These are phyloP conservation scores for Mortierella sp. DNA, from an alignment of 371 early-diverging fungal genomes.

Conservation along the genomic window DNA sequence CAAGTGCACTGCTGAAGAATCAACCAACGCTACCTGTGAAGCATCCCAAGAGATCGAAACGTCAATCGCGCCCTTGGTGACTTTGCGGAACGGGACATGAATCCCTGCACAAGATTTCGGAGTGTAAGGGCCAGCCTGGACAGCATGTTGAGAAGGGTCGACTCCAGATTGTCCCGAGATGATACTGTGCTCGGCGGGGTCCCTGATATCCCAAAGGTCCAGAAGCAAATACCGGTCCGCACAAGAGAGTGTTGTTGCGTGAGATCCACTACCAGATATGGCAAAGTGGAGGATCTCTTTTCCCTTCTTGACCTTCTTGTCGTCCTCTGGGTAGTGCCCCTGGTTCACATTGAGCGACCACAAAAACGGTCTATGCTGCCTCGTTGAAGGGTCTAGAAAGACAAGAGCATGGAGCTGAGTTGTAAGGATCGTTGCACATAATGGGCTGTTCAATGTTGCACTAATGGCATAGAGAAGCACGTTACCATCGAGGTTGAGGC, in stretches of 20 bases:
- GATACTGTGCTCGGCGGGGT: background rate
- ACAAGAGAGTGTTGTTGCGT: constrained; percentile 4
- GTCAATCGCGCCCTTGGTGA: constrained; percentile 1
- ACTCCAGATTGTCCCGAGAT: constrained; percentile 4
- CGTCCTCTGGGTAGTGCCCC: background rate
- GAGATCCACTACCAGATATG: background rate
- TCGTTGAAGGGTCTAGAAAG: background rate
- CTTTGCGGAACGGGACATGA: background rate
- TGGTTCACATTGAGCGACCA: constrained; percentile 10
- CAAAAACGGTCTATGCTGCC: background rate
- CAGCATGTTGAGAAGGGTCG: background rate
- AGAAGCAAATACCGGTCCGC: background rate
- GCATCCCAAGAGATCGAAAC: constrained; percentile 7
- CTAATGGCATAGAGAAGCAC: too few species aligned
- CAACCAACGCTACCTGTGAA: background rate
- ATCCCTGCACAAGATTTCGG: constrained; percentile 1
- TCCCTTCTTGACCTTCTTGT: background rate
- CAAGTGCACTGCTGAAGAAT: constrained; percentile 3
- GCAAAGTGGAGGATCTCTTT: constrained; percentile 6
- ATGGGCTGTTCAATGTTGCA: background rate
- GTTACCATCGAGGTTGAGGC: constrained; percentile 3
- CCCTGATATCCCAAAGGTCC: background rate
- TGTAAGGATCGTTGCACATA: background rate
- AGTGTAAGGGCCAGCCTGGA: background rate
- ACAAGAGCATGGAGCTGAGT: background rate